phyloP scores from a whole-genome alignment of 306 rosid genomes.

The Morella rubra region DNA sequence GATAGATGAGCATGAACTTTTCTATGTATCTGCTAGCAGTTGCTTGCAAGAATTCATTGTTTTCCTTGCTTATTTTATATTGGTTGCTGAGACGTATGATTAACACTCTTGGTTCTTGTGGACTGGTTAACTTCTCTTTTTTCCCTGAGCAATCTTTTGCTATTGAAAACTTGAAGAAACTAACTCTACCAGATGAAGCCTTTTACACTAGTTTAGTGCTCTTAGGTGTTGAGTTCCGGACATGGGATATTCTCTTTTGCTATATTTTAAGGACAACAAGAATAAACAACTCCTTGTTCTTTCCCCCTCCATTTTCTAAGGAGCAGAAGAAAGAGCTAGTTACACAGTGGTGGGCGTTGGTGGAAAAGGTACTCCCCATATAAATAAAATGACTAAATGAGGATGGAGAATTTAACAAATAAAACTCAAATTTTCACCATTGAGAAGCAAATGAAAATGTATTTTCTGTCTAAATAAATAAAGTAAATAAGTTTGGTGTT shows the following conservation, averaged over 20 bases:
- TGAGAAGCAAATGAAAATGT: not conserved
- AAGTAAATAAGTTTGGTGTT: not conserved
- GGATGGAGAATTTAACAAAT: not conserved
- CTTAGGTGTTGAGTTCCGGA: not conserved
- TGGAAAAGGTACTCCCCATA: not conserved
- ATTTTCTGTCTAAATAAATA: not conserved
- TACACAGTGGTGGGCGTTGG: not conserved
- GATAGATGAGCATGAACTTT: not conserved
- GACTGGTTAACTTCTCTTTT: too few relatives aligned
- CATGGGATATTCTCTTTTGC: not conserved
- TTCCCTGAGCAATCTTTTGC: too few relatives aligned
- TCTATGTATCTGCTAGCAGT: not conserved
- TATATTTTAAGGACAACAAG: not conserved
- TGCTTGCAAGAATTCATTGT: not conserved
- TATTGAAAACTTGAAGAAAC: too few relatives aligned
- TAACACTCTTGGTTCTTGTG: too few relatives aligned
- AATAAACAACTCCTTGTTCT: not conserved
- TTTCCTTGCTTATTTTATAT: too few relatives aligned
- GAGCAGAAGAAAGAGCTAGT: not conserved
- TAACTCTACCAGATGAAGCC: not conserved
- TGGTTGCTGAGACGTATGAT: not conserved
- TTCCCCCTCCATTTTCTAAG: not conserved
- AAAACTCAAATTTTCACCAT: not conserved
- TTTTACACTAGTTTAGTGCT: not conserved
- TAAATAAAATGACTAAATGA: not conserved